Base-by-base conservation (phyloP, 306 rosid genomes). In the Cicer judaicum region DNA sequence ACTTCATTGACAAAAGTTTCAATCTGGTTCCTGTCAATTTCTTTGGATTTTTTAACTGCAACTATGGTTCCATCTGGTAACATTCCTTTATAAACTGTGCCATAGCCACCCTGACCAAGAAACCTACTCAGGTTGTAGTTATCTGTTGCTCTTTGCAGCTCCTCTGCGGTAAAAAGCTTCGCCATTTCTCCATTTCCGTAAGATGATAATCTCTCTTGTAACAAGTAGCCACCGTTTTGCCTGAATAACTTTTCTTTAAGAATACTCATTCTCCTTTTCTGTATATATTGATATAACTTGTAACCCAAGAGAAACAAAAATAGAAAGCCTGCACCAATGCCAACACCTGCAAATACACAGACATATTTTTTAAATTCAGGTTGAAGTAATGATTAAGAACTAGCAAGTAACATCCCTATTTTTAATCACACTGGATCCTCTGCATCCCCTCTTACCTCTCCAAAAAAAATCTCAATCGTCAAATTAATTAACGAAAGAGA, bases 181-280 rank as follows among this genome's bases (percentile, higher is more conserved):
- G 80, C 75, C 70, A 42, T 80, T 13, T 84, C 81, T 47, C 73
- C 70, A 64, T 53, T 82, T 10, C 84, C 84, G 7, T 15, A 60
- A n/a, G 54, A 69, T 40, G 86, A 78, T 11, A 78, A 10, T 49
- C 85, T 82, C 64, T 87, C 84, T 56, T 67, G 86, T 67, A 89
- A 70, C 73, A 85, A 42, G 36, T 79, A 47, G 18, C 93, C 91
- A 18, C 93, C 93, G 6, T 89, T 89, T 85, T 83, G 84, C 80
- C 75, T 83, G 78, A 89, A 87, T 21, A 81, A 34, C 29, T 70
- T 80, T 43, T 83, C 84, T 64, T 83, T 85, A 0, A 8, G 47
- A 29, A 59, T 79, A 8, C 12, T 59, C 2, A 10, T 44, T 71
- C 76, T 68, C 73, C 61, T 83, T 79, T 61, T 46, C 78, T 59